Base-by-base conservation (phyloP, 2,329 filamentous ascomycete species). In the Trichoderma semiorbis region DNA sequence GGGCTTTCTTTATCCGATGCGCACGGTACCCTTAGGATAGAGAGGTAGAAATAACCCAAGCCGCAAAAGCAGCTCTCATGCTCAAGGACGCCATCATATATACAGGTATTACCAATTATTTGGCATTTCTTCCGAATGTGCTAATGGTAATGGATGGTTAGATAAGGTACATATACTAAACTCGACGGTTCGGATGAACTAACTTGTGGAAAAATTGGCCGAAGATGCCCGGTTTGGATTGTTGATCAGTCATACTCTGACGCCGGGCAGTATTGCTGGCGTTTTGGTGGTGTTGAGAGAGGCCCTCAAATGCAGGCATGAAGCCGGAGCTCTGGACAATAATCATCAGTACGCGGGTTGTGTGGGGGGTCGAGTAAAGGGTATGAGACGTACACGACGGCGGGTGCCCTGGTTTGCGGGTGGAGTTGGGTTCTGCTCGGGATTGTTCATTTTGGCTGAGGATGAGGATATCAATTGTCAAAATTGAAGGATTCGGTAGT, bases 181-280 rank as follows among this genome's bases (percentile, higher is more conserved):
- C 1, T 21, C 8, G 8, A 50, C 32, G 12, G 32, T 11, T 30
- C n/a, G 36, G 32, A 60, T 55, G 14, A 18, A 77, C 85, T 68
- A 79, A 89, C 87, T 85, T 88, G 75, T 88, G 83, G 85, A 88
- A 90, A 81, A 89, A 84, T 73, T 84, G 82, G 69, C 85, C 85
- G 66, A 89, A 80, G 73, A 89, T 79, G 53, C 87, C 87, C 1
- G 83, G 77, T 64, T 82, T 79, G 16, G 82, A 82, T 72, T 83
- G 83, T 77, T 89, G 87, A 71, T 90, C 88, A 34, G 82, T 83
- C 75, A 89, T 80, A 76, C 86, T 88, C 76, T 86, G 84, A 7
- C 88, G 86, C 16, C 87, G 85, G n/a, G 84, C 84, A 2, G 72
- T 75, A 28, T 85, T 83, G 71, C 85, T 82, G 61, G 80, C 80